Conservation (phyloP, 2,329 filamentous ascomycete species). For the Fusarium buharicum region DNA sequence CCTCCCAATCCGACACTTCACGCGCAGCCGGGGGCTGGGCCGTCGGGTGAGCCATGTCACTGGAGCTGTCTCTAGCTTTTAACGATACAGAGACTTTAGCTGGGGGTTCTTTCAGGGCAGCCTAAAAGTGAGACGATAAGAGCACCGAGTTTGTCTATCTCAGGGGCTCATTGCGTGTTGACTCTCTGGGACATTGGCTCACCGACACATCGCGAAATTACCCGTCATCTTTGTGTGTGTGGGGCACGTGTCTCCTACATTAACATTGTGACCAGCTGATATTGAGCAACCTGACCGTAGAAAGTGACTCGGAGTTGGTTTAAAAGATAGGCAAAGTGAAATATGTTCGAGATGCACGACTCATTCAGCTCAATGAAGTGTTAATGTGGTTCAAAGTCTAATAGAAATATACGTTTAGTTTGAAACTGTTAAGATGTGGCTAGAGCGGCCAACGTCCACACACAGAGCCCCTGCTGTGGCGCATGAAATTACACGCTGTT, state of each 20-base stretch:
- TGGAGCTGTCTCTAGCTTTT: neutral
- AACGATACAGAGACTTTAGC: neutral
- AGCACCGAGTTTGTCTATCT: neutral
- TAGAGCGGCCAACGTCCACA: no score
- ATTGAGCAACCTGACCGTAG: no score
- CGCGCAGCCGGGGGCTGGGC: constrained; percentile 2
- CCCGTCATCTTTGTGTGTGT: neutral
- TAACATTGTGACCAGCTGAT: no score
- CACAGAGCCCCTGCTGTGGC: no score
- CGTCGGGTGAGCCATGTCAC: neutral
- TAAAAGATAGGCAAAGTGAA: no score
- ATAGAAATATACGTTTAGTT: neutral
- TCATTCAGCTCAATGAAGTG: no score
- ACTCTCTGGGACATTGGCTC: neutral
- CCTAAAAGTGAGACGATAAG: neutral
- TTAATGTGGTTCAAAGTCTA: no score
- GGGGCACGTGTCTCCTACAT: neutral
- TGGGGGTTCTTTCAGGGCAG: neutral
- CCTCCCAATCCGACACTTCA: constrained; percentile 19
- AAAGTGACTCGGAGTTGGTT: no score
- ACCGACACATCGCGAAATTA: neutral
- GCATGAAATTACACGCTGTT: no score
- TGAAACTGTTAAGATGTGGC: neutral
- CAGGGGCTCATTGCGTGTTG: no score
- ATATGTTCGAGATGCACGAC: no score